Base-by-base conservation (phyloP, 2,329 filamentous ascomycete species). In the Penicillium digitatum region DNA sequence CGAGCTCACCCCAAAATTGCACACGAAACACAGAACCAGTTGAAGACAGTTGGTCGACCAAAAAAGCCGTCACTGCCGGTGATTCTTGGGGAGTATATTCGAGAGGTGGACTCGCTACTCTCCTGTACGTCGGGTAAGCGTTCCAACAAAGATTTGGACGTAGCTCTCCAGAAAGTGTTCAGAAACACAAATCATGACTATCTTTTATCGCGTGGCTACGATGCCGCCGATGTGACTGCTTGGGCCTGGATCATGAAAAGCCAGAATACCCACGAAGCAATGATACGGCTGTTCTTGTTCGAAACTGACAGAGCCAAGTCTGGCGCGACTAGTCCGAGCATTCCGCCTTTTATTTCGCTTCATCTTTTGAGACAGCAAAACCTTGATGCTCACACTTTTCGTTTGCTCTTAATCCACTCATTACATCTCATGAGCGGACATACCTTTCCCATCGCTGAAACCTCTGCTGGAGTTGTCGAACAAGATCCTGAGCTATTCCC, bases 231-330 rank as follows among this genome's bases (percentile, higher is more conserved):
- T 65, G 71, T 79, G 26, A 68, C 74, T 54, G 61, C 67, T 18
- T 80, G 78, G 77, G 71, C 76, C 18, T 80, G 78, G 78, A 70
- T 80, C 22, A 63, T 80, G 48, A 73, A 69, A 24, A 71, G 74
- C 48, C 57, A 64, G 5, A 67, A 65, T 20, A 38, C 70, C 4
- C 68, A 73, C 35, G 62, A 67, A 38, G 72, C 76, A n/a, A 66
- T 69, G 26, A 58, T 67, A 37, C 71, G 76, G 27, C 61, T 79
- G 20, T 62, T 71, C 44, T 46, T 61, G 5, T 53, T 74, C 22
- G 68, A 72, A 51, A 54, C 62, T 18, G 60, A 69, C 29, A 58
- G 20, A 44, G 37, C 42, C 22, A 54, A 48, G 29, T 38, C 45
- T 20, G 51, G 48, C 26, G 20, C 29, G 10, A 31, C 37, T 24